Evolutionary conservation across 108 stramenopile species (phyloP).

Genomic region (Cylindrotheca closterium): DNA sequence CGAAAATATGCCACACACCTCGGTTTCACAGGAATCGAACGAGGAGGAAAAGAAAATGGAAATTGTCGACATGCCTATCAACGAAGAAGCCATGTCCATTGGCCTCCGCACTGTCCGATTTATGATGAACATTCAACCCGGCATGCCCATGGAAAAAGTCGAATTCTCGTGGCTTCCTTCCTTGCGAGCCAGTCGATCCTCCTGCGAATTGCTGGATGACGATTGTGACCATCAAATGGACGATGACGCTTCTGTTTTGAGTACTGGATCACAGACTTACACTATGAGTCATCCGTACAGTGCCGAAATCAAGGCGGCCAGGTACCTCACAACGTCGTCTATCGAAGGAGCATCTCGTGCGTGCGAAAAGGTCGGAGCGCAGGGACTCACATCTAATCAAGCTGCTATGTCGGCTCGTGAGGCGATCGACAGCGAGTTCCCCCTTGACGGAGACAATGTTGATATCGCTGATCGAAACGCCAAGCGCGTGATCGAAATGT

Average conservation of each 20-base stretch:
- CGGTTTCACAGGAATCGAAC: background rate
- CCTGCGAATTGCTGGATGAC: constrained; percentile 56
- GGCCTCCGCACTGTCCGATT: constrained; percentile 4
- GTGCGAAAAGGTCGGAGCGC: constrained; percentile 9
- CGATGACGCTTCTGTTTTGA: constrained; percentile 54
- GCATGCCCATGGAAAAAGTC: constrained; percentile 27
- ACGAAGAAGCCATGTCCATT: constrained; percentile 1
- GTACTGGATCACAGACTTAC: constrained; percentile 37
- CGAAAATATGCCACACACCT: background rate
- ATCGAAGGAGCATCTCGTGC: constrained; percentile 46
- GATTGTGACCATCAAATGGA: constrained; percentile 24
- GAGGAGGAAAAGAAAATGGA: constrained; percentile 44
- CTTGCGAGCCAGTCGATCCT: constrained; percentile 52
- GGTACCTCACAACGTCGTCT: constrained; percentile 77
- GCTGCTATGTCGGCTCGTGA: constrained; percentile 29
- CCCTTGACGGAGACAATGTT: constrained; percentile 22
- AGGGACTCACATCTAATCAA: constrained; percentile 17
- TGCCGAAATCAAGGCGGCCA: constrained; percentile 51
- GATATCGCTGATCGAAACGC: constrained; percentile 53
- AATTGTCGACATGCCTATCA: background rate
- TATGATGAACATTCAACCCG: background rate
- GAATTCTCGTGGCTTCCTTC: constrained; percentile 41
- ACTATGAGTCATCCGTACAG: constrained; percentile 63
- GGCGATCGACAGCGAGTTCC: constrained; percentile 51
- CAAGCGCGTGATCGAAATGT: constrained; percentile 86